These are phyloP conservation scores for Rhizopus sp. DNA, from an alignment of 371 early-diverging fungal genomes.

Conservation along the genomic window DNA sequence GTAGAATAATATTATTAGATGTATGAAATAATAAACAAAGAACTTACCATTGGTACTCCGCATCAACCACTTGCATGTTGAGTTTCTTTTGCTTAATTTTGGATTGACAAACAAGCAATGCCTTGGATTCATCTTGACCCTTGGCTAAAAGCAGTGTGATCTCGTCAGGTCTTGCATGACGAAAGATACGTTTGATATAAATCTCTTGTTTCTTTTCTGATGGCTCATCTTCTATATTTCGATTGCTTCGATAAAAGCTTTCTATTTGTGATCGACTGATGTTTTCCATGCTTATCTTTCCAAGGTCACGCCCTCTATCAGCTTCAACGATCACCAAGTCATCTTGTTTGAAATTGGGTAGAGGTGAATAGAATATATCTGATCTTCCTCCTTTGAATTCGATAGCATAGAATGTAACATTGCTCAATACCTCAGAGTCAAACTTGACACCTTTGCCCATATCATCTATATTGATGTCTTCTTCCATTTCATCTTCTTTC, in stretches of 20 bases:
- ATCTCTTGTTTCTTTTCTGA: conserved; percentile 69
- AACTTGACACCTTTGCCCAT: conserved; percentile 60
- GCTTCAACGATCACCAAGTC: conserved; percentile 95
- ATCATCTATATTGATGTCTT: conserved; percentile 30
- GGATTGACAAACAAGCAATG: conserved; percentile 84
- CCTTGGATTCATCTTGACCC: conserved; percentile 88
- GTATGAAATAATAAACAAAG: neutral
- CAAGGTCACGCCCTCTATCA: conserved; percentile 95
- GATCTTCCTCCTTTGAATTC: conserved; percentile 91
- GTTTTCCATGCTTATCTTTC: conserved; percentile 64
- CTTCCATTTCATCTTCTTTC: neutral
- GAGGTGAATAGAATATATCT: conserved; percentile 77
- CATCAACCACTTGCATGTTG: conserved; percentile 95
- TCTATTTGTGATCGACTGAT: conserved; percentile 23
- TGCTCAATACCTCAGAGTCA: conserved; percentile 44
- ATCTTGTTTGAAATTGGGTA: conserved; percentile 29
- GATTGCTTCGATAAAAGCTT: conserved; percentile 18
- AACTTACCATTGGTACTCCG: conserved; percentile 94
- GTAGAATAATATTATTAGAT: neutral
- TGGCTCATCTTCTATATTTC: conserved; percentile 40
- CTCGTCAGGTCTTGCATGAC: conserved; percentile 80
- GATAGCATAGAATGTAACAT: conserved; percentile 73
- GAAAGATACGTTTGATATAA: conserved; percentile 68
- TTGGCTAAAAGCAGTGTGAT: conserved; percentile 79
- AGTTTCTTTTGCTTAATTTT: conserved; percentile 89